A percentile compares a stretch with the other conserved stretches of the same genome.
Evolutionary conservation across 306 rosid species (phyloP).

Genomic region (Vigna trinervia): DNA sequence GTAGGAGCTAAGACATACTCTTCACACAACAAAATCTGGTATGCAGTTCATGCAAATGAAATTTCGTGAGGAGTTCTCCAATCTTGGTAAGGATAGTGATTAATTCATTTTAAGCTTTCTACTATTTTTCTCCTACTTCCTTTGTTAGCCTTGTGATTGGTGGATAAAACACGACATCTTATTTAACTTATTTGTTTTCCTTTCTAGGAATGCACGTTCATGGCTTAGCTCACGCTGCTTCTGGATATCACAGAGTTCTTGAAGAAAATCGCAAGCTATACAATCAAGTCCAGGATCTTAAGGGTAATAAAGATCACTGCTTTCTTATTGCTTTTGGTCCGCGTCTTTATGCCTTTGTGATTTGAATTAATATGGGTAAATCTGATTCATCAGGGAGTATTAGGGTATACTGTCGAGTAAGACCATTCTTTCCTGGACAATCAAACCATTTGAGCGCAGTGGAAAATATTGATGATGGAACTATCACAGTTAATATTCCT

Average conservation of each 20-base stretch:
- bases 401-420: conserved; percentile 93
- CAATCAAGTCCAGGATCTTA: conserved; percentile 96
- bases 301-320: conserved; percentile 62
- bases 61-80: conserved; percentile 82
- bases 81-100: conserved; percentile 65
- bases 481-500: conserved; percentile 67
- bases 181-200: conserved; percentile 23
- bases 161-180: not conserved
- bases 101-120: conserved; percentile 14
- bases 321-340: conserved; percentile 36
- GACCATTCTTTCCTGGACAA: conserved; percentile 85
- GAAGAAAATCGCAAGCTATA: conserved; percentile 93
- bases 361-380: conserved; percentile 21
- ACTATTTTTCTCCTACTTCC: not conserved
- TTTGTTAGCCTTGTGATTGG: conserved; percentile 14
- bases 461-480: conserved; percentile 81
- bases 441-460: conserved; percentile 71
- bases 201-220: conserved; percentile 72
- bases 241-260: conserved; percentile 94
- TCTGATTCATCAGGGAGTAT: conserved; percentile 79
- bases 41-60: conserved; percentile 89
- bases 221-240: conserved; percentile 90
- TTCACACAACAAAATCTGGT: conserved; percentile 80
- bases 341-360: not conserved
- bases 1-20: conserved; percentile 79